phyloP scores from a whole-genome alignment of 2,329 filamentous ascomycete species.

The Periconia macrospinosa region DNA sequence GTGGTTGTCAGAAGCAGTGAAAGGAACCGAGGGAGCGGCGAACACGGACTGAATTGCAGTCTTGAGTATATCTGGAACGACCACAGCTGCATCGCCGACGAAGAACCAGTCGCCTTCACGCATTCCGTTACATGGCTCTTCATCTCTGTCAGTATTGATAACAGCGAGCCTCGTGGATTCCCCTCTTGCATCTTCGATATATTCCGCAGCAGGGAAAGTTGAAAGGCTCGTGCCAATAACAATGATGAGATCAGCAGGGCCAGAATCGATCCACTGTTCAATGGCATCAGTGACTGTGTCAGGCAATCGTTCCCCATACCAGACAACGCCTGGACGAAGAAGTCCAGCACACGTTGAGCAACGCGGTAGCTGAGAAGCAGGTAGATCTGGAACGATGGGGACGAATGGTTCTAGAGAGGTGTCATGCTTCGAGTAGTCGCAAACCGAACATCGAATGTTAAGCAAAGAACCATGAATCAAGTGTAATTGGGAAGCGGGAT shows the following conservation, averaged over 20 bases:
- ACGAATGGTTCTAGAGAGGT: conserved; percentile 1
- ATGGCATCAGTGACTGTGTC: conserved; percentile 11
- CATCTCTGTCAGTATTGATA: conserved; percentile 8
- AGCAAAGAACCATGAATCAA: conserved; percentile 8
- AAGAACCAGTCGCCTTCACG: conserved; percentile 5
- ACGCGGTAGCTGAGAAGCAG: conserved; percentile 10
- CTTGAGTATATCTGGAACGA: background rate
- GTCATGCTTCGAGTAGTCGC: conserved; percentile 9
- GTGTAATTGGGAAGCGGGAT: conserved; percentile 10
- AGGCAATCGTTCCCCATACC: conserved; percentile 15
- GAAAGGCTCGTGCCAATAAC: conserved; percentile 12
- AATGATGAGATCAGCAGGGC: conserved; percentile 10
- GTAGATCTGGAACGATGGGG: background rate
- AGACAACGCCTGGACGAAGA: conserved; percentile 16
- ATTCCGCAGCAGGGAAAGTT: conserved; percentile 16
- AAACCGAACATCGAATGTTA: conserved; percentile 11
- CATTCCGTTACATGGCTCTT: conserved; percentile 3
- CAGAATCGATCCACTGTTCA: conserved; percentile 10
- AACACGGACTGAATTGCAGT: too few relatives aligned
- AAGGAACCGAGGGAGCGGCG: too few relatives aligned
- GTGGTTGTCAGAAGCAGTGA: too few relatives aligned
- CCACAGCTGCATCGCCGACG: conserved; percentile 2
- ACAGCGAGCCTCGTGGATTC: conserved; percentile 9
- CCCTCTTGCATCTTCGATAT: conserved; percentile 4
- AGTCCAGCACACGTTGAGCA: conserved; percentile 12